These are phyloP conservation scores for Zygosaccharomyces bisporus DNA, from an alignment of 805 yeast species.

Conservation along the genomic window DNA sequence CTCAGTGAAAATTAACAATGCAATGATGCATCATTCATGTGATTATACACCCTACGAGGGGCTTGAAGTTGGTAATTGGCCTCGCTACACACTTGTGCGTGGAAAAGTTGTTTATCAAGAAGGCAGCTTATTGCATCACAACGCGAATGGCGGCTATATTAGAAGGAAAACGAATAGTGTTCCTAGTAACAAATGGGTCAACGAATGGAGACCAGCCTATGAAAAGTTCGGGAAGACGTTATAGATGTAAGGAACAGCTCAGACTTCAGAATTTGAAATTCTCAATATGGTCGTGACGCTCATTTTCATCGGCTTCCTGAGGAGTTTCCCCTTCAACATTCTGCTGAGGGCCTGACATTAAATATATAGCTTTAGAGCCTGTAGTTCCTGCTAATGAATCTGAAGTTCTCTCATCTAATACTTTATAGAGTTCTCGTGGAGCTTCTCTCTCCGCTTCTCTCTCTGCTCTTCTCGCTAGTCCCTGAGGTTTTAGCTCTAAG, in stretches of 20 bases:
- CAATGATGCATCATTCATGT: slow-evolving; percentile 37
- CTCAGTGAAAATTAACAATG: slow-evolving; percentile 22
- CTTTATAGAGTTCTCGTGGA: slow-evolving; percentile 21
- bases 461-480: no score
- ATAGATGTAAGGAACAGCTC: neutral
- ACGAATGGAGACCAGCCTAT: slow-evolving; percentile 16
- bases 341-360: slow-evolving; percentile 2
- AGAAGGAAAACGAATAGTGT: slow-evolving; percentile 13
- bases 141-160: slow-evolving; percentile 16
- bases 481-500: neutral
- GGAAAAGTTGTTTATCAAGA: slow-evolving; percentile 38
- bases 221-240: neutral
- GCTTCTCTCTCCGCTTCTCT: slow-evolving; percentile 4
- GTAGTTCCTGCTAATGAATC: neutral
- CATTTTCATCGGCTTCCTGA: slow-evolving; percentile 3
- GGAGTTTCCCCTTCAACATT: neutral
- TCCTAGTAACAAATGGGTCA: slow-evolving; percentile 13
- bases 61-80: slow-evolving; percentile 43
- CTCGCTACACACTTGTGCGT: slow-evolving; percentile 42
- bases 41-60: slow-evolving; percentile 43
- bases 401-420: slow-evolving; percentile 18
- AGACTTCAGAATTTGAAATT: slow-evolving; percentile 23
- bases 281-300: slow-evolving; percentile 16
- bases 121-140: slow-evolving; percentile 22
- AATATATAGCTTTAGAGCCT: slow-evolving; percentile 9